Evolutionary conservation across 148 eudicot genomes (phyloP).

Genomic region (Camellia japonica): DNA sequence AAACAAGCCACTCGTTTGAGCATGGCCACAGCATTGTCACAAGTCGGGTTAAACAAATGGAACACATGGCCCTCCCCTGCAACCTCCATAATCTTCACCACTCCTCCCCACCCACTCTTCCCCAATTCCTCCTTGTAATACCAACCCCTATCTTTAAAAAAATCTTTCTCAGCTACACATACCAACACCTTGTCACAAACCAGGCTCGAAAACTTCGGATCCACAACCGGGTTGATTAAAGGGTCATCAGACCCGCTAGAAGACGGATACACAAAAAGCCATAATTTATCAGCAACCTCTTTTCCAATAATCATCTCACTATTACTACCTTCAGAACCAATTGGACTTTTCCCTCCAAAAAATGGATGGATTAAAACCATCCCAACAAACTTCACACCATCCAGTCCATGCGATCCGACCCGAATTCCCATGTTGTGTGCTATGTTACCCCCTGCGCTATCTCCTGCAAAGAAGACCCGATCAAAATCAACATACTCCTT

Average conservation of each 20-base stretch:
- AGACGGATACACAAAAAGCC: conserved; percentile 24
- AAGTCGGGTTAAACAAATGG: conserved; percentile 23
- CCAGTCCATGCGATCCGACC: not conserved
- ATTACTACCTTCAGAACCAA: not conserved
- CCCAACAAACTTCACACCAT: too few species aligned
- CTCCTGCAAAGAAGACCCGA: too few species aligned
- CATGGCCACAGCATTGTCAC: not conserved
- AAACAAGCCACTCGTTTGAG: not conserved
- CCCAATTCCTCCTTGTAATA: conserved; percentile 22
- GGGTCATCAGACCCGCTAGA: conserved; percentile 28
- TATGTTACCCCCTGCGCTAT: conserved; percentile 17
- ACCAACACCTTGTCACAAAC: conserved; percentile 33
- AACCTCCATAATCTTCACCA: conserved; percentile 26
- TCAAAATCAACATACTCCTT: too few species aligned
- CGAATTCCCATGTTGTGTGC: conserved; percentile 40
- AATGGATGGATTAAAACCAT: too few species aligned
- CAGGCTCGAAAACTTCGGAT: conserved; percentile 26
- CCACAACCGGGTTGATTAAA: conserved; percentile 34
- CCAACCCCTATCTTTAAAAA: conserved; percentile 23
- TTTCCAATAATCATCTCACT: not conserved
- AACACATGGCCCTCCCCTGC: conserved; percentile 40
- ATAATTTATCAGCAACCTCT: not conserved
- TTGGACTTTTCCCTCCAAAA: not conserved
- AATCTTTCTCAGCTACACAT: conserved; percentile 33
- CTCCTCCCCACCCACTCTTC: conserved; percentile 33